Percentiles rank a stretch among this genome's conserved stretches.
These are phyloP conservation scores for Cercis canadensis DNA, from an alignment of 306 rosid genomes.

Conservation along the genomic window DNA sequence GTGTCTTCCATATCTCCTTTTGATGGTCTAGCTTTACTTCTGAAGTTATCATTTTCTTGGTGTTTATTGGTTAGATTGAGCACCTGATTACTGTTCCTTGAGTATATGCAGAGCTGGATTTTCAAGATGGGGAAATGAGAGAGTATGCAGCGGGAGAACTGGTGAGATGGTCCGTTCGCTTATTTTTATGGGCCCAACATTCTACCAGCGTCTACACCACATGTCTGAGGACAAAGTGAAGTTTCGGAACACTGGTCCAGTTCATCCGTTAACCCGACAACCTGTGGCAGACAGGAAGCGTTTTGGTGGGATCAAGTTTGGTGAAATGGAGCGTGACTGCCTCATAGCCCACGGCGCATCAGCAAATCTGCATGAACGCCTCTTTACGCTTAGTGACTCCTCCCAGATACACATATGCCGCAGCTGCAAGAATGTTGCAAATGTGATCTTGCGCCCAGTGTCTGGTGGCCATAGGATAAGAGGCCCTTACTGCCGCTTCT, in stretches of 20 bases:
- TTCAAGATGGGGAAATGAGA: conserved; percentile 89
- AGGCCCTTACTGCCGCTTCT: conserved; percentile 87
- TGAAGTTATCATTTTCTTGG: not conserved
- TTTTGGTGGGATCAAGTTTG: conserved; percentile 94
- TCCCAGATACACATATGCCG: conserved; percentile 84
- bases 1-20: too few relatives aligned
- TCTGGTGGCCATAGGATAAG: conserved; percentile 82
- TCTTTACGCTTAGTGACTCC: conserved; percentile 90
- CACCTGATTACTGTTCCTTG: conserved; percentile 17
- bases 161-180: conserved; percentile 89
- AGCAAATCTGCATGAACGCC: conserved; percentile 90
- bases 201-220: conserved; percentile 92
- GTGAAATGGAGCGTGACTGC: conserved; percentile 99
- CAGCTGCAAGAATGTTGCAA: conserved; percentile 75
- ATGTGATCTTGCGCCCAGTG: conserved; percentile 70
- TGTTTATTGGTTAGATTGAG: not conserved
- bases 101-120: conserved; percentile 77
- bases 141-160: conserved; percentile 89
- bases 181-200: conserved; percentile 96
- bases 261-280: conserved; percentile 96
- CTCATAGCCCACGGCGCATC: conserved; percentile 97
- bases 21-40: too few relatives aligned
- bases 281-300: conserved; percentile 97
- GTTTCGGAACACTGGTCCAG: conserved; percentile 96
- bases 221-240: conserved; percentile 98